These are phyloP conservation scores for Pseudoturritis turrita DNA, from an alignment of 345 rosid genomes.

Conservation along the genomic window DNA sequence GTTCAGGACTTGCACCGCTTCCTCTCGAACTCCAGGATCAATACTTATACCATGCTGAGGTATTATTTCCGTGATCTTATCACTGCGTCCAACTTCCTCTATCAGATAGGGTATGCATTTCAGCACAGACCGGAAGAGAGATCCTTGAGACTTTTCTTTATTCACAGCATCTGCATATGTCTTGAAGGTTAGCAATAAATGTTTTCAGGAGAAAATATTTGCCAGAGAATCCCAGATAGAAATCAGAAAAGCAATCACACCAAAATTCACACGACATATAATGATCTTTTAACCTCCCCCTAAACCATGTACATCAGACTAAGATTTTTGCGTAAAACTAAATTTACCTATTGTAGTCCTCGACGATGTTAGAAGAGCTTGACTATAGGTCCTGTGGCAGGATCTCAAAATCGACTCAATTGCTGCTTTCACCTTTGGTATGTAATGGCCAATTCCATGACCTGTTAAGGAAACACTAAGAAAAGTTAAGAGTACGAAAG, in stretches of 20 bases:
- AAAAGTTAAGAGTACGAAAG: constrained; percentile 8
- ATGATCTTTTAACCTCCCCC: background rate
- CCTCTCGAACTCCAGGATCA: constrained; percentile 99
- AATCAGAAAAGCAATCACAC: background rate
- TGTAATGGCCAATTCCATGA: constrained; percentile 83
- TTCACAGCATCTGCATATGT: constrained; percentile 73
- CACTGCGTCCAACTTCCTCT: constrained; percentile 97
- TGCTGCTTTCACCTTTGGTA: constrained; percentile 97
- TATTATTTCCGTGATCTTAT: constrained; percentile 94
- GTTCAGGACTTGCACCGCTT: constrained; percentile 94
- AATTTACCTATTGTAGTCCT: constrained; percentile 75
- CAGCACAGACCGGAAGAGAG: constrained; percentile 87
- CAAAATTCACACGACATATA: background rate
- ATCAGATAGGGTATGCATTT: constrained; percentile 96
- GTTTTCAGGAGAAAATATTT: constrained; percentile 11
- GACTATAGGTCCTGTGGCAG: constrained; percentile 79
- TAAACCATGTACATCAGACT: constrained; percentile 2
- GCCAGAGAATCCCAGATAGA: constrained; percentile 1
- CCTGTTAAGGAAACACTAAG: constrained; percentile 45
- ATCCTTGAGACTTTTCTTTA: constrained; percentile 96
- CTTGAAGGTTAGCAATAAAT: constrained; percentile 20
- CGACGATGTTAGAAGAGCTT: constrained; percentile 91
- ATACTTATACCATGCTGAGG: constrained; percentile 98
- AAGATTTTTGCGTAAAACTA: constrained; percentile 1
- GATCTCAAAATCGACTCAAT: constrained; percentile 90